Conservation (phyloP, 2,329 filamentous ascomycete genomes). For the Aspergillus phoenicis region DNA sequence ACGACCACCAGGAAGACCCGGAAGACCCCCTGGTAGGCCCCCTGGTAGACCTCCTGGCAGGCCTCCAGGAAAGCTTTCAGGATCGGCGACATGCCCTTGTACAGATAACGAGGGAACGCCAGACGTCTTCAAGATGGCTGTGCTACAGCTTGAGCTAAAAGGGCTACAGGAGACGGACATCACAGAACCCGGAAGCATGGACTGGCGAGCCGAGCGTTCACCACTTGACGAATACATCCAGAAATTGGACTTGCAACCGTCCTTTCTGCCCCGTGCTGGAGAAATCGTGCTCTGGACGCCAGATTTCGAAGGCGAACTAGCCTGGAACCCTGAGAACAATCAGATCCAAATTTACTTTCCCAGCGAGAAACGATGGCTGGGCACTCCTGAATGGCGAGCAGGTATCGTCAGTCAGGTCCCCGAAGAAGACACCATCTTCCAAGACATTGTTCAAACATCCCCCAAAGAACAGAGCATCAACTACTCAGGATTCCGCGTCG, state of each 20-base stretch:
- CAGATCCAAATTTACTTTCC: conserved; percentile 39
- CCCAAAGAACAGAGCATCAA: conserved; percentile 48
- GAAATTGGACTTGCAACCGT: conserved; percentile 47
- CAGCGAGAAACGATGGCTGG: conserved; percentile 35
- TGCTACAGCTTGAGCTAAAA: conserved; percentile 51
- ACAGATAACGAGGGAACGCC: conserved; percentile 57
- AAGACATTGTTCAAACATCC: conserved; percentile 50
- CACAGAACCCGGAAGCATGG: conserved; percentile 54
- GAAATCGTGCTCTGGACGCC: conserved; percentile 59
- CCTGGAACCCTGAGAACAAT: conserved; percentile 35
- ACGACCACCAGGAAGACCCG: conserved; percentile 7
- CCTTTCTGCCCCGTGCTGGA: conserved; percentile 57
- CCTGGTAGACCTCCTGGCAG: conserved; percentile 9
- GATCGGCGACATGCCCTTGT: conserved; percentile 6
- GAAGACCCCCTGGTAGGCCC: conserved; percentile 10
- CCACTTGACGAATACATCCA: conserved; percentile 47
- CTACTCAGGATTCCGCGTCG: conserved; percentile 59
- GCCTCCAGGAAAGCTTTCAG: conserved; percentile 14
- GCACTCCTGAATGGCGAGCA: conserved; percentile 57
- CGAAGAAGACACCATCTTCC: conserved; percentile 43
- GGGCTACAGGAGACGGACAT: conserved; percentile 49
- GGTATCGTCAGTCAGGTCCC: conserved; percentile 59
- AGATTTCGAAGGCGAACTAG: conserved; percentile 40
- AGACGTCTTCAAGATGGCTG: conserved; percentile 55
- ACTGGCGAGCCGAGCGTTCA: conserved; percentile 58